Base-by-base conservation (phyloP, 140 eudicot genomes). In the Oenanthe javanica region DNA sequence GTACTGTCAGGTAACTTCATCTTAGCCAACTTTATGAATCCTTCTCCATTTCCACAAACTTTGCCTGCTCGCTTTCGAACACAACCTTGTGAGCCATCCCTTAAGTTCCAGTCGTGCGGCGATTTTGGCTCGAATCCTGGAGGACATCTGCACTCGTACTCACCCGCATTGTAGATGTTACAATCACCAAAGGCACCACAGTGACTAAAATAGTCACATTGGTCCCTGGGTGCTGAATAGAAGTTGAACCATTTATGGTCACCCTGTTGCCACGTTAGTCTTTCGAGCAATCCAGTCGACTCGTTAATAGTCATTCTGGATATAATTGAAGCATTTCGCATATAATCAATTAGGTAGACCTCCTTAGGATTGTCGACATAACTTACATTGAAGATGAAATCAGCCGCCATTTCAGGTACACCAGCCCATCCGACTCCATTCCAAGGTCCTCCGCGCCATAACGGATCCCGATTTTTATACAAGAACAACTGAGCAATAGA, bases 171-270 rank as follows among this genome's bases (percentile, higher is more conserved):
- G 31, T 43, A 73, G 36, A 21, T 42, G 79, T 76, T 67, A 55
- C 91, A 88, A 31, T 16, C 80, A 19, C 91, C 91, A 15, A 83
- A 83, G 27, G 61, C 73, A 51, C 89, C 91, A 76, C 91, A 88
- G 81, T 78, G 80, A n/a, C 43, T 80, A 18, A 85, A 88, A 61
- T 51, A 48, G 38, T 88, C 91, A 59, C 91, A 88, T 8, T 84
- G 83, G 25, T 85, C 89, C 80, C 81, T 83, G 5, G 23, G 51
- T 66, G 69, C 21, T 50, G 83, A 73, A 48, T 23, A 73, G 27
- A 42, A 73, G 31, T 10, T 45, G 12, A 73, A 23, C 77, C 77
- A 73, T 46, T 45, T 73, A 0, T 10, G 19, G 31, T 73, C 77
- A 9, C 16, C 19, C 10, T 73, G 54, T 8, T 45, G 52, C 77